Base-by-base conservation (phyloP, 2,329 filamentous ascomycete genomes). In the Cladophialophora yegresii region DNA sequence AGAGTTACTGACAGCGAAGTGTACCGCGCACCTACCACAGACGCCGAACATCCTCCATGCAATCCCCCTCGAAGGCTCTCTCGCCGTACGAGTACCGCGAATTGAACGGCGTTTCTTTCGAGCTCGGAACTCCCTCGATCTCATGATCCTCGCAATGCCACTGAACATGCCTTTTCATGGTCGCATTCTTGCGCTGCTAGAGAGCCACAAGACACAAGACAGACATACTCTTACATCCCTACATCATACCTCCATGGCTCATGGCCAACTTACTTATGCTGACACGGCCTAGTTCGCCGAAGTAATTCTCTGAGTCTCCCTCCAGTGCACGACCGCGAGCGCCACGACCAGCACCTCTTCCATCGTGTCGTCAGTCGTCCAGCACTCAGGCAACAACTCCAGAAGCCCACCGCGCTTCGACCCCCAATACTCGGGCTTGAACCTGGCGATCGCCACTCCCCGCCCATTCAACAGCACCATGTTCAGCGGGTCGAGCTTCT, bases 381-480 rank as follows among this genome's bases (percentile, higher is more conserved):
- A 47, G n/a, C 50, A 61, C 12, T 53, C 43, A 2, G 50, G n/a
- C 16, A 61, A 23, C 58, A 61, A 9, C 51, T 61, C 58, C 58
- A 61, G 5, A n/a, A 22, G 33, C 16, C 58, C 58, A 6, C 58
- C 58, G 2, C 58, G 58, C 53, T 33, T 61, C 10, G 3, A 4
- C 8, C 58, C 51, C 58, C 40, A 54, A 20, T 61, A 61, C 28
- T 61, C 36, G 16, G 58, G 58, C 58, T 55, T 49, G 50, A 45
- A 61, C 43, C 58, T 55, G n/a, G 58, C 58, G 16, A 61, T 55
- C n/a, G 50, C 58, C 7, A 55, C 4, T 10, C 58, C 58, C 16
- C 43, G 28, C 12, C 30, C 53, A 7, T 61, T 20, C 50, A 61
- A 26, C 16, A 61, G 58, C 58, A 61, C 58, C 23, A 61, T 47